Percentiles rank a stretch among this genome's conserved stretches.
Conservation (phyloP, 2,329 filamentous ascomycete species). For the Biscogniauxia sp. region DNA sequence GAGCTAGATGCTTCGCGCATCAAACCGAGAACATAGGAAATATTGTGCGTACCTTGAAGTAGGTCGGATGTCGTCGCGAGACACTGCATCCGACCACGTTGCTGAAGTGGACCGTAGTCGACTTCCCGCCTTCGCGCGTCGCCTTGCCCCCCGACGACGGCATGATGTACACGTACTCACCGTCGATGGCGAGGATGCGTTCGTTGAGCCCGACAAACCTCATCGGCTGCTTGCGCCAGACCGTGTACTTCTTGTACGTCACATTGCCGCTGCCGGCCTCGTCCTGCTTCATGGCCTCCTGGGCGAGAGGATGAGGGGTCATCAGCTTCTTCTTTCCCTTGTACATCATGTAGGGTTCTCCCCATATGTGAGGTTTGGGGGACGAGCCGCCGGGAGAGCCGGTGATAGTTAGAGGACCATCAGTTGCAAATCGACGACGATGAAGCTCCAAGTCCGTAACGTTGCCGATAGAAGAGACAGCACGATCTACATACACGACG, state of each 20-base stretch:
- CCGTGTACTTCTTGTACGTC: constrained; percentile 73
- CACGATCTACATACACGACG: constrained; percentile 73
- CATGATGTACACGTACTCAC: constrained; percentile 85
- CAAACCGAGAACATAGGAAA: neutral
- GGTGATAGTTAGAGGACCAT: constrained; percentile 66
- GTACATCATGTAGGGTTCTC: constrained; percentile 41
- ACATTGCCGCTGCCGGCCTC: constrained; percentile 50
- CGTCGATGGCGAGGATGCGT: constrained; percentile 74
- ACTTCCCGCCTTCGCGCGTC: constrained; percentile 65
- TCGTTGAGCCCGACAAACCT: constrained; percentile 75
- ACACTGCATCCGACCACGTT: constrained; percentile 82
- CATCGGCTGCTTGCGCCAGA: constrained; percentile 81
- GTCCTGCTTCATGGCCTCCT: constrained; percentile 59
- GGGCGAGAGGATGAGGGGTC: constrained; percentile 65
- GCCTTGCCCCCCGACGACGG: constrained; percentile 66
- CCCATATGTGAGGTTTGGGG: constrained; percentile 59
- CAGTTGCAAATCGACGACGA: constrained; percentile 71
- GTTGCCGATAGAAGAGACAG: constrained; percentile 74
- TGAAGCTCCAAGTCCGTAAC: constrained; percentile 73
- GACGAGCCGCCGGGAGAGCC: constrained; percentile 68
- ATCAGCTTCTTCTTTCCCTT: constrained; percentile 55
- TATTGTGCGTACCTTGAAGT: constrained; percentile 62
- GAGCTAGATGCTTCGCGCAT: no score
- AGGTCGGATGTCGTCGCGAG: constrained; percentile 73
- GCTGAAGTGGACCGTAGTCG: constrained; percentile 78